These are phyloP conservation scores for Choanephora cucurbitarum DNA, from an alignment of 371 early-diverging fungal species.

Conservation along the genomic window DNA sequence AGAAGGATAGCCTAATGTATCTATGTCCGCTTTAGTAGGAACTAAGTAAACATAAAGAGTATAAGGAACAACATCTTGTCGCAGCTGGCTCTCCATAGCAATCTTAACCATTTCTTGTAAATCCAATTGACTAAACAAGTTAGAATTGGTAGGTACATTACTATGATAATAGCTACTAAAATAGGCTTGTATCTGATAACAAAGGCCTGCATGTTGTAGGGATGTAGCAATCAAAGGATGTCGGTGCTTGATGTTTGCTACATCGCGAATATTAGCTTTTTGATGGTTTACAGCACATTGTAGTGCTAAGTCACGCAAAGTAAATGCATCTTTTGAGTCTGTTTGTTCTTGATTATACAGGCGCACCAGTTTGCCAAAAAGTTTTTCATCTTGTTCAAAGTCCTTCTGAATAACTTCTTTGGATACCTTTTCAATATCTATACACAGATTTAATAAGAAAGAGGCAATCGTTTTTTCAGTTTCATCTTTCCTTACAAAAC, in stretches of 20 bases:
- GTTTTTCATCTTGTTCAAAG: conserved; percentile 70
- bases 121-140: conserved; percentile 56
- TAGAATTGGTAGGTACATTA: conserved; percentile 53
- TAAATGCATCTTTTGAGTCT: conserved; percentile 73
- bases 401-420: conserved; percentile 60
- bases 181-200: conserved; percentile 58
- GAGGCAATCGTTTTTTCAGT: background rate
- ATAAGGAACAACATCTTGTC: conserved; percentile 73
- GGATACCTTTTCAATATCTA: conserved; percentile 65
- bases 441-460: too few species aligned
- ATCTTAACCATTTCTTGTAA: conserved; percentile 72
- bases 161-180: conserved; percentile 57
- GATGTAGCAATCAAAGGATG: conserved; percentile 71
- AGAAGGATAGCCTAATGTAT: conserved; percentile 53
- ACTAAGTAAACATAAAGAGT: conserved; percentile 78
- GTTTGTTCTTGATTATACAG: conserved; percentile 79
- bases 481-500: conserved; percentile 51
- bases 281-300: conserved; percentile 75
- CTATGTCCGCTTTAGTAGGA: conserved; percentile 58
- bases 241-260: conserved; percentile 70
- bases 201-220: conserved; percentile 61
- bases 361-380: conserved; percentile 68
- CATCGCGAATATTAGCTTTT: conserved; percentile 65
- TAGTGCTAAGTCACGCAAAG: conserved; percentile 73
- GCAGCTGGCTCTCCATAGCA: conserved; percentile 70